Conservation (phyloP, 805 yeast species). For the Wickerhamomyces silvicola region DNA sequence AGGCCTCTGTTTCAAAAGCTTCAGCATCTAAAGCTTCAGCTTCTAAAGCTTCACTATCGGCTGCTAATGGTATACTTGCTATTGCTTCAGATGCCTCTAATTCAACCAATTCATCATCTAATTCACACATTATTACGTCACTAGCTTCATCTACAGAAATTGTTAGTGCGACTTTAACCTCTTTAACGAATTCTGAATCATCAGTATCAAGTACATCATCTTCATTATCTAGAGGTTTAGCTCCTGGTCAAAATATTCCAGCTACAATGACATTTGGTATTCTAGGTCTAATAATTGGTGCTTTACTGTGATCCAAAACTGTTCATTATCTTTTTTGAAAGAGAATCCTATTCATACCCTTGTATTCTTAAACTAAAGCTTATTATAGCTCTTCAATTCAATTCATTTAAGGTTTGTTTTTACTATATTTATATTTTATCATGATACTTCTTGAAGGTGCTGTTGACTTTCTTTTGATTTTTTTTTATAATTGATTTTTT, state of each 20-base stretch:
- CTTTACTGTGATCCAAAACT: slow-evolving; percentile 18
- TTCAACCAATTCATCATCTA: slow-evolving; percentile 24
- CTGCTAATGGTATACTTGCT: slow-evolving; percentile 34
- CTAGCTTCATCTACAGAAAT: slow-evolving; percentile 17
- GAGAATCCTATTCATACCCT: neutral
- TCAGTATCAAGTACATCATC: slow-evolving; percentile 20
- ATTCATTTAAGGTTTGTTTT: neutral
- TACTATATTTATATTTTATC: neutral
- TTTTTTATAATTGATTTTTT: no score
- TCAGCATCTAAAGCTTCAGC: slow-evolving; percentile 7
- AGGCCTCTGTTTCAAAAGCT: slow-evolving; percentile 11
- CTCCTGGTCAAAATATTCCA: slow-evolving; percentile 18
- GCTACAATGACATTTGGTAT: slow-evolving; percentile 22
- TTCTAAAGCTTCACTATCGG: slow-evolving; percentile 22
- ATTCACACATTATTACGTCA: slow-evolving; percentile 14
- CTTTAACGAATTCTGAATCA: slow-evolving; percentile 17
- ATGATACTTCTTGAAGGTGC: no score
- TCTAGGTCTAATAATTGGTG: slow-evolving; percentile 23
- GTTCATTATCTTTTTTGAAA: neutral
- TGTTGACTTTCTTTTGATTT: no score
- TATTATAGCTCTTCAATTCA: neutral
- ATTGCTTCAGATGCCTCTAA: slow-evolving; percentile 33
- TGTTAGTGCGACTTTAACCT: slow-evolving; percentile 14
- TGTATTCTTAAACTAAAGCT: neutral
- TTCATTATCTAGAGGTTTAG: slow-evolving; percentile 28